Base-by-base conservation (phyloP, 1,139 yeast species). In the Sugiyamaella xylanicola region DNA sequence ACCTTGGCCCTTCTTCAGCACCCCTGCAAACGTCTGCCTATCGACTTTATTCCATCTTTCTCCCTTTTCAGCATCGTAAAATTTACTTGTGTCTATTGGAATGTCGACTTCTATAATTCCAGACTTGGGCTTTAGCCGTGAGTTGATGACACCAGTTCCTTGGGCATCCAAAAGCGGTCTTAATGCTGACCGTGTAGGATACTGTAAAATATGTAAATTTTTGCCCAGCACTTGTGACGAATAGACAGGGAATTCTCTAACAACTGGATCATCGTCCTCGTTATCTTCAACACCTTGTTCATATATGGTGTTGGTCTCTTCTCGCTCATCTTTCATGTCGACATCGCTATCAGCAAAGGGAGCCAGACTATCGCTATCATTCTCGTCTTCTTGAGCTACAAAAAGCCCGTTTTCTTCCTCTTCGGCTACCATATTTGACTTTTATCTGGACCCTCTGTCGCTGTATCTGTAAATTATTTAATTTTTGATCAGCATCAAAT, bases 231-330 rank as follows among this genome's bases (percentile, higher is more conserved):
- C 64, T 44, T 72, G 65, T 8, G 78, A 72, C 44, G 79, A 60
- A 58, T 76, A 80, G 9, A 93, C 74, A 1, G 98, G 97, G 17
- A 88, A 81, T 51, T 88, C 88, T 51, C 82, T 79, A 1, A 91
- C 77, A 8, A 93, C 79, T 1, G 96, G 95, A 72, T 92, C 97
- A 39, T 84, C 89, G 2, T 15, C 17, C 15, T 32, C 44, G 13
- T 17, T 56, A 60, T 48, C 48, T 21, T 9, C 48, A 27, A 47
- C 51, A 2, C 27, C 41, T 13, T 17, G 46, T 20, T 36, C 40
- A 8, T 16, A 20, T 4, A 5, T 40, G 4, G 32, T 19, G 3
- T 25, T 25, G 22, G 40, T 15, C 15, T 32, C 37, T 8, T 36
- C 15, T 19, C 51, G 48, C 36, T 17, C 46, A n/a, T 29, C 48